Conservation (phyloP, 2,329 filamentous ascomycete species). For the Byssoonygena ceratinophila region DNA sequence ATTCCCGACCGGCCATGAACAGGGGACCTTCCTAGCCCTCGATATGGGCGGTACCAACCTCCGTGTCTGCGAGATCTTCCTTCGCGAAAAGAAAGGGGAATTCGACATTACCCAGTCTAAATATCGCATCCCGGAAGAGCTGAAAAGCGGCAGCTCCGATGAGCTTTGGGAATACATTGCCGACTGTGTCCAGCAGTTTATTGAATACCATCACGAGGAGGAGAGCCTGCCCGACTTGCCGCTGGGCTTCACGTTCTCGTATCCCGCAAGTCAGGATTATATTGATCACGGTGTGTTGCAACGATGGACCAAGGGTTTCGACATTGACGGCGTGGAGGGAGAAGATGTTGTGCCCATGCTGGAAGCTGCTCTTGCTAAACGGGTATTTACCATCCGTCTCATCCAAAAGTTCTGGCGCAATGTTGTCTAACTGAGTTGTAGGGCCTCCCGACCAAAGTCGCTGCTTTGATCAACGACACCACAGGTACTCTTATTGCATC, state of each 20-base stretch:
- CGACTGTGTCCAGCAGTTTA: conserved; percentile 81
- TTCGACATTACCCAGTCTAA: conserved; percentile 95
- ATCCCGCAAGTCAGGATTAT: conserved; percentile 84
- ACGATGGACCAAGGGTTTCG: conserved; percentile 95
- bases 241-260: conserved; percentile 92
- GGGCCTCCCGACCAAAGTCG: conserved; percentile 84
- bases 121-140: conserved; percentile 85
- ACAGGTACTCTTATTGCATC: conserved; percentile 95
- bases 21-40: conserved; percentile 75
- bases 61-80: conserved; percentile 77
- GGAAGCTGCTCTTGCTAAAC: conserved; percentile 61
- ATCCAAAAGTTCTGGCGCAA: background rate
- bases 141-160: conserved; percentile 73
- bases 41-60: conserved; percentile 97
- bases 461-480: conserved; percentile 92
- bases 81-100: conserved; percentile 77
- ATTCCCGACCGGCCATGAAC: conserved; percentile 77
- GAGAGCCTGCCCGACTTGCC: conserved; percentile 53
- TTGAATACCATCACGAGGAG: conserved; percentile 68
- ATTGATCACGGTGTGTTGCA: conserved; percentile 88
- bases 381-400: too few species aligned
- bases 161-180: conserved; percentile 93
- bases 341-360: conserved; percentile 83
- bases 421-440: conserved; percentile 28
- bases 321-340: conserved; percentile 84